These are phyloP conservation scores for Carex sylvatica DNA, from an alignment of 202 grass and related monocot species.

Conservation along the genomic window DNA sequence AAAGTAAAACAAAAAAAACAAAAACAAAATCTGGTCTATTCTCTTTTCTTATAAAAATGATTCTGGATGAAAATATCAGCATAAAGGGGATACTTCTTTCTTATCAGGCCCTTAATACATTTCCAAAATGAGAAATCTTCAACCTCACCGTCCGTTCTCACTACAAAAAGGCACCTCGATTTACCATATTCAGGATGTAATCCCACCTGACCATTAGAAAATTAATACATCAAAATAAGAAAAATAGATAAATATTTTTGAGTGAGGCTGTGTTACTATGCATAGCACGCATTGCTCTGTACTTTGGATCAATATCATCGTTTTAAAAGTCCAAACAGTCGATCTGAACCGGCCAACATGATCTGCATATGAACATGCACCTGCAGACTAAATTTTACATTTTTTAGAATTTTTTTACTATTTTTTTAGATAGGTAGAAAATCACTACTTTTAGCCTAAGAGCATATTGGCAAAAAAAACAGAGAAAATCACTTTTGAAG, in stretches of 20 bases:
- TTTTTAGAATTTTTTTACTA: no score
- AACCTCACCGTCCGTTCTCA: slow-evolving; percentile 59
- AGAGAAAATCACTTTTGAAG: no score
- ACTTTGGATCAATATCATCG: no score
- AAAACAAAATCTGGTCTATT: slow-evolving; percentile 21
- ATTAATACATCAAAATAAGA: neutral
- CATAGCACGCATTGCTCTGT: no score
- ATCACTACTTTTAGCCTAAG: no score
- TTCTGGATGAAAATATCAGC: slow-evolving; percentile 85
- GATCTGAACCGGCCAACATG: no score
- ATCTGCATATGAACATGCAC: no score
- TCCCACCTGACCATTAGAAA: slow-evolving; percentile 55
- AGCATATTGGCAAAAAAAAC: no score
- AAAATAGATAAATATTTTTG: neutral
- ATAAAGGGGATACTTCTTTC: slow-evolving; percentile 81
- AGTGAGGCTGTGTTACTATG: no score
- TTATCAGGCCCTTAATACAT: slow-evolving; percentile 93
- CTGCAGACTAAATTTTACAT: no score
- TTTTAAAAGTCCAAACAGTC: no score
- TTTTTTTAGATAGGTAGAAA: no score
- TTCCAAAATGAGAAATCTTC: slow-evolving; percentile 98
- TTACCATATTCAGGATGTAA: slow-evolving; percentile 88
- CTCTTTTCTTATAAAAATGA: slow-evolving; percentile 82
- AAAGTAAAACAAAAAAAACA: neutral
- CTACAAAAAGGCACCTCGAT: slow-evolving; percentile 88